Base-by-base conservation (phyloP, 1,284 basidiomycete genomes). In the Ganoderma sp. region DNA sequence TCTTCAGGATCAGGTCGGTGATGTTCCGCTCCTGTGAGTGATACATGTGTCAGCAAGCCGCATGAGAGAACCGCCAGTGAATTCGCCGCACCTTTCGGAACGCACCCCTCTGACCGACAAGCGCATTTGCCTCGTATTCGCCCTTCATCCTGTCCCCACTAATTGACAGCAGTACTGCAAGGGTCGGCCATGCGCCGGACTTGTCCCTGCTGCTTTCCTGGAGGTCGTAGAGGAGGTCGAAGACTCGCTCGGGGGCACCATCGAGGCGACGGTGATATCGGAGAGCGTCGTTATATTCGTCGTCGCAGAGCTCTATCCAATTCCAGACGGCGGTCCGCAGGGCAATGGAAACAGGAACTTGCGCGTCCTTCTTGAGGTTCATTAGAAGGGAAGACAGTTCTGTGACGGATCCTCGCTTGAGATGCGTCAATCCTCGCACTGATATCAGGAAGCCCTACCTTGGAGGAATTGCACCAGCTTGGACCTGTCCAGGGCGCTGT, bases 261-360 rank as follows among this genome's bases (percentile, higher is more conserved):
- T 96, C 95, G 17, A 94, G 82, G 61, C 84, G 84, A 45, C 90
- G 88, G 59, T 89, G 84, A 15, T 84, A 82, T 9, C 86, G 84
- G 52, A 95, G 84, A 4, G 90, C 84, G 4, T 92, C 89, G 63
- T 91, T 90, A 77, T 91, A 98, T 76, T 98, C 95, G 14, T 84
- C 81, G 0, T 95, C 93, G 76, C 92, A 93, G 17, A 89, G 84
- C 60, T 94, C 90, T 61, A 98, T 91, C 95, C 95, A 98, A 69
- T 94, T 94, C 95, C 96, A 97, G 39, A 98, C 85, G 0, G 94
- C 94, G 43, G 88, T 85, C 17, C 95, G 88, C 42, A 98, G 83
- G 22, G 91, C 89, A 7, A 88, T 82, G 0, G 94, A 90, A 42
- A 96, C 84, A 0, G 91, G 89, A 4, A 87, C 81, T 74, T 95